Evolutionary conservation across 169 alveolate species (phyloP), one percentile per base, ranked within the genome.

Genomic region (Plasmodium gallinaceum): DNA sequence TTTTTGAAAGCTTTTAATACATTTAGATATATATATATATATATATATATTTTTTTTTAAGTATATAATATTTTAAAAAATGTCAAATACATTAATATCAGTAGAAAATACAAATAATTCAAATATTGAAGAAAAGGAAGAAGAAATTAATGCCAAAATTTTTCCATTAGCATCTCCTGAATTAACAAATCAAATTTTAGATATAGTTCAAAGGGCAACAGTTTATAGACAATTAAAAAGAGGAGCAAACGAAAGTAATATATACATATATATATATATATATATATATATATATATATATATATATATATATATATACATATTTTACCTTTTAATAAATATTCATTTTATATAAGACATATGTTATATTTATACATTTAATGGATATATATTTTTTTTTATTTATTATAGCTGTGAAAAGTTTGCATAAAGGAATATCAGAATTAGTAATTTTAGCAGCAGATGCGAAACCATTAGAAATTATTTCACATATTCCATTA

Each of bases 391-490:
- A 9, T 9, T 52, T 7, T 52, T 9, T 52, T 52, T n/a, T 52
- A 9, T 52, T 51, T 51, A n/a, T 51, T 95, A 95, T 96, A 95
- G 98, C 99, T 46, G 98, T 99, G 1, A 99, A 99, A 96, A 96
- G 99, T 42, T 94, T 99, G 70, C 98, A 98, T 93, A 95, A 99
- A 73, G 99, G 99, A 45, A 94, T 96, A 20, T 99, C 99, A 22
- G 99, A 99, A 89, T 89, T 99, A 70, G 97, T 99, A 62, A 95
- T 99, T 45, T 93, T 99, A 75, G 99, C 99, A 43, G 99, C 99
- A 26, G 99, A 99, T 93, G 98, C 99, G 32, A 99, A 99, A 96
- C 99, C 99, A 24, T 96, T 98, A 80, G 99, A 99, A 94, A 99
- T 99, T 88, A 97, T 99, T 20, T 94, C 98, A 58, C 99, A 98